Base-by-base conservation (phyloP, 2,329 filamentous ascomycete species). In the Aspergillus melleus region DNA sequence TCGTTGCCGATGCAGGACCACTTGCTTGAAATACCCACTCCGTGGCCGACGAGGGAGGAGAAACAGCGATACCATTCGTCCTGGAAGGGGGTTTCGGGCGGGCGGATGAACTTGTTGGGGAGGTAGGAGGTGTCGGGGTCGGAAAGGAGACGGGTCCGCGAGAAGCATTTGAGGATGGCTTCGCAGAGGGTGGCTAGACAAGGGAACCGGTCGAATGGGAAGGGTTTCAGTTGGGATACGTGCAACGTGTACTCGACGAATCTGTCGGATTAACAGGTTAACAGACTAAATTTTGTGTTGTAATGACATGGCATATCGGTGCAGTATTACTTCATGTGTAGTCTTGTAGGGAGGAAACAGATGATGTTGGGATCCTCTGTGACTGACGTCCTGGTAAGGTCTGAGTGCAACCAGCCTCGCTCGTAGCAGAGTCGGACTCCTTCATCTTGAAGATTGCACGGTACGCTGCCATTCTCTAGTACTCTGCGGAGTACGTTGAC, bases 11-110 rank as follows among this genome's bases (percentile, higher is more conserved):
- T 39, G 11, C 46, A 22, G 11, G 61, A 57, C 62, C 64, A 66
- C 53, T 64, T 59, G 50, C 61, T 61, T 6, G 54, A 36, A 4
- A 55, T 47, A 2, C 53, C 53, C 39, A 52, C 50, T 12, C n/a
- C 26, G 26, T 30, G 29, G n/a, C 50, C 50, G 9, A 65, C 53
- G 4, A 50, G 46, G 14, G 54, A 46, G 5, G 53, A 54, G 26
- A 58, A 61, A 30, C 22, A 58, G 11, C 54, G 26, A 32, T 64
- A 64, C 19, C 62, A 64, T 36, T 64, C 62, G 51, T 62, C 60
- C 49, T 64, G 60, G 44, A 60, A 64, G 24, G 26, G 22, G 26
- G 57, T 54, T 42, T 64, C 60, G 6, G 58, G 46, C 4, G 60
- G 62, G 36, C 54, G 32, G n/a, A 46, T 8, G 42, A 47, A 47